Percentiles rank a stretch among this genome's conserved stretches.
Evolutionary conservation across 2,329 filamentous ascomycete genomes (phyloP).

Genomic region (Verruconis gallopava): DNA sequence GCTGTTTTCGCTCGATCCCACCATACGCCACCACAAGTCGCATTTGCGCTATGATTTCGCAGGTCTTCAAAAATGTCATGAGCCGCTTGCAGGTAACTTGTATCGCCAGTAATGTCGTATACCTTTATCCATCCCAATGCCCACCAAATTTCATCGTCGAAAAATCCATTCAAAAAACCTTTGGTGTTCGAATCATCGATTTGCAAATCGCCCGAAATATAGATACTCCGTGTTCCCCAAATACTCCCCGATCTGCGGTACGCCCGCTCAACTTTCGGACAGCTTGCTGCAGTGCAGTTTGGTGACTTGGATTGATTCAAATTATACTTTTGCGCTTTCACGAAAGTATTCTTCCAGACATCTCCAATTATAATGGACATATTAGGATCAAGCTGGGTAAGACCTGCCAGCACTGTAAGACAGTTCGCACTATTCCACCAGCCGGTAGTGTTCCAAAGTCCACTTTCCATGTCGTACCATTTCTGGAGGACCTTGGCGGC

Average conservation of each 20-base stretch:
- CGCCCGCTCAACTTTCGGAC: neutral
- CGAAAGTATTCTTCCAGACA: constrained; percentile 33
- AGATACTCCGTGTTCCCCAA: constrained; percentile 1
- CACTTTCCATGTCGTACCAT: constrained; percentile 48
- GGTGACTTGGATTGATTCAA: constrained; percentile 5
- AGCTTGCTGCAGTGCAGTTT: neutral
- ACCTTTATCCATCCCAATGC: constrained; percentile 40
- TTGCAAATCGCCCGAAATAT: constrained; percentile 18
- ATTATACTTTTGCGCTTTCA: constrained; percentile 15
- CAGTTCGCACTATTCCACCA: constrained; percentile 67
- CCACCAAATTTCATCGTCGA: constrained; percentile 41
- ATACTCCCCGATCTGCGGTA: neutral
- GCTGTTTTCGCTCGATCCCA: constrained; percentile 34
- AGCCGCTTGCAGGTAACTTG: constrained; percentile 33
- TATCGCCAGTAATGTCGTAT: constrained; percentile 38
- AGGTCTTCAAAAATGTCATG: constrained; percentile 38
- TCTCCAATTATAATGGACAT: constrained; percentile 22
- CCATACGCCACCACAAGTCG: constrained; percentile 35
- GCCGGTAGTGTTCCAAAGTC: constrained; percentile 50
- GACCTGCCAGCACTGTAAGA: constrained; percentile 48
- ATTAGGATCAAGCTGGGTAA: constrained; percentile 26
- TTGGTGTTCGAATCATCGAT: constrained; percentile 10
- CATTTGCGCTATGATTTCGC: constrained; percentile 27
- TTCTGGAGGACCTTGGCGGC: constrained; percentile 38
- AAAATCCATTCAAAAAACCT: constrained; percentile 31